Evolutionary conservation across 352 stramenopile species (phyloP), one percentile per base, ranked within the genome.

Genomic region (Globisporangium rhizosaccharum): DNA sequence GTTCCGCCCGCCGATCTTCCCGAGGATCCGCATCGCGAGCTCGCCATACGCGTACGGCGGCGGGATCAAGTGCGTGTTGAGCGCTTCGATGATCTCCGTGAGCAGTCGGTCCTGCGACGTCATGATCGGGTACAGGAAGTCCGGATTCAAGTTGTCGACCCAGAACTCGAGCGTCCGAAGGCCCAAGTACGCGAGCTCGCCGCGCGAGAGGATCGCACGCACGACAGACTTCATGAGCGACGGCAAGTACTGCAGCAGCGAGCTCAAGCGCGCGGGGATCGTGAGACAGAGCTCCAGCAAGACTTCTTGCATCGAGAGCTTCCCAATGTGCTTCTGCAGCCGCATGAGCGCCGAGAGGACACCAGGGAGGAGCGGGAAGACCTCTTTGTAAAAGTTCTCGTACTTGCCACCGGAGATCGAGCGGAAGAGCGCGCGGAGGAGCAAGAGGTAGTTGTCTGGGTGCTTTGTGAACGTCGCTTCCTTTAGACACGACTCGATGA

Each of bases 141-240:
- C 93, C 7, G 96, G 90, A 70, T 98, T 98, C 17, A 99, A 71
- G 68, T 99, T 99, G 70, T 99, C 97, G 9, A 99, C 90, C 97
- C 96, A 99, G 69, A 99, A 99, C 74, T 99, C 97, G 2, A 99
- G 78, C 25, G 93, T 98, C 7, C 92, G 82, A 33, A 99, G 70
- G 37, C 91, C 96, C 41, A 99, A 76, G 58, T 98, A 98, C 14
- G 96, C 87, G 2, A 99, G 74, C 71, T 99, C 96, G 17, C 94
- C 96, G 1, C 94, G 85, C 15, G 91, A 97, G 58, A 97, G 60
- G 12, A 99, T 93, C 10, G 96, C 95, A 42, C 85, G 83, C 45
- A 98, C 87, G 42, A 99, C 96, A 4, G 98, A 90, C 59, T 96
- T 88, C 72, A 99, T 89, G 23, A 99, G 75, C 26, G 98, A 93